Percentiles rank a stretch among this genome's conserved stretches.
phyloP scores from a whole-genome alignment of 2,329 filamentous ascomycete species.

The Fusarium nodosum region DNA sequence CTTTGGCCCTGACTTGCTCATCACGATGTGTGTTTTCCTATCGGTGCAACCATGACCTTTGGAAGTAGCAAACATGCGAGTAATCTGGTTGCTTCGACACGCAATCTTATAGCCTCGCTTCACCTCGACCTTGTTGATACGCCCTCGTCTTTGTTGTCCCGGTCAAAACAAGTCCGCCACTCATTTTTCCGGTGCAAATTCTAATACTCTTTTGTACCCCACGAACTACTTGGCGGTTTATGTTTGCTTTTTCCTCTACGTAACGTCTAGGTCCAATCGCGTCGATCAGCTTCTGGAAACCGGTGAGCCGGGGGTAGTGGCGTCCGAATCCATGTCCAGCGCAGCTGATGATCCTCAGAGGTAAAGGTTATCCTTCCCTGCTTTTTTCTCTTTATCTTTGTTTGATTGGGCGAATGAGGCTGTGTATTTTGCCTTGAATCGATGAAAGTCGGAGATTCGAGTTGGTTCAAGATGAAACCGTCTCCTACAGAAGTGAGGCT shows the following conservation, averaged over 20 bases:
- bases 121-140: constrained; percentile 12
- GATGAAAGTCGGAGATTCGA: constrained; percentile 15
- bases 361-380: constrained; percentile 1
- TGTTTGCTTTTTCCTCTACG: neutral
- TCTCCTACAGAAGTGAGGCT: constrained; percentile 2
- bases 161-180: constrained; percentile 12
- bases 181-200: neutral
- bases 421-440: constrained; percentile 2
- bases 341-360: constrained; percentile 9
- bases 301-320: constrained; percentile 30
- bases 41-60: neutral
- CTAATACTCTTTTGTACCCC: constrained; percentile 6
- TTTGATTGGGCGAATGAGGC: constrained; percentile 1
- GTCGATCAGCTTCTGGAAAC: constrained; percentile 33
- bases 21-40: neutral
- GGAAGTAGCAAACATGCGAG: neutral
- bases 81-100: constrained; percentile 1
- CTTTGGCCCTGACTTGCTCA: constrained; percentile 7
- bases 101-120: constrained; percentile 10
- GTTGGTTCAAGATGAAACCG: neutral
- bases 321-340: constrained; percentile 14
- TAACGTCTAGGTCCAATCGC: constrained; percentile 26
- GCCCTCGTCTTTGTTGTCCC: constrained; percentile 9
- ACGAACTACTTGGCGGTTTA: constrained; percentile 3
- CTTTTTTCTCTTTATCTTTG: neutral